Base-by-base conservation (phyloP, 495 filamentous ascomycete species). In the Aeminium ludgeri region DNA sequence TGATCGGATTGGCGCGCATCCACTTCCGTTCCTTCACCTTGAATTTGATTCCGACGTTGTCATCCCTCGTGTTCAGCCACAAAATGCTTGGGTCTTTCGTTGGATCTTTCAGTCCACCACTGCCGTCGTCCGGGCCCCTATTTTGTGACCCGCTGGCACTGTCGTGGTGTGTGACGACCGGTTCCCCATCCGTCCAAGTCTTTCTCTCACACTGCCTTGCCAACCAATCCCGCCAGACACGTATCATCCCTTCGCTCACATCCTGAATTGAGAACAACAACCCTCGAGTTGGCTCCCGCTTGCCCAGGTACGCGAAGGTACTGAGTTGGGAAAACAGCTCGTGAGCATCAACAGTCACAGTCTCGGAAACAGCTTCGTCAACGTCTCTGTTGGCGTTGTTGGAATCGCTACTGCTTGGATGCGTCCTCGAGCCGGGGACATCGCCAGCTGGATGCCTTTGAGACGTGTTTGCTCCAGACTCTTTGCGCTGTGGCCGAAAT, bases 251-350 rank as follows among this genome's bases (percentile, higher is more conserved):
- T 38, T 85, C 75, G 37, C 67, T 63, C 13, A 85, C 55, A 32
- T 69, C 74, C 36, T 74, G 65, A 36, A 72, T 69, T 50, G 69
- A 72, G 31, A 69, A 54, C 46, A 76, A 82, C 13, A 72, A 54
- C 29, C 66, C 73, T 44, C 45, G 61, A 50, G 66, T 66, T 6
- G 74, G 72, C 16, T 75, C 69, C 8, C 74, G 52, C 53, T 76
- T 77, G 30, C 82, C 80, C 16, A 87, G 55, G 54, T 76, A 80
- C 17, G 69, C 69, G n/a, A 68, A 55, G 7, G 76, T 67, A 50
- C 72, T 77, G 12, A 85, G 64, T 52, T 86, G 80, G 0, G 76
- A 72, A 55, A 85, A 83, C 20, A 73, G 59, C 57, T 85, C 80
- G 49, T 68, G 63, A 2, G 60, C 66, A 39, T 84, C 82, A 2